phyloP scores from a whole-genome alignment of 305 asterid species.

The Fraxinus floribunda region DNA sequence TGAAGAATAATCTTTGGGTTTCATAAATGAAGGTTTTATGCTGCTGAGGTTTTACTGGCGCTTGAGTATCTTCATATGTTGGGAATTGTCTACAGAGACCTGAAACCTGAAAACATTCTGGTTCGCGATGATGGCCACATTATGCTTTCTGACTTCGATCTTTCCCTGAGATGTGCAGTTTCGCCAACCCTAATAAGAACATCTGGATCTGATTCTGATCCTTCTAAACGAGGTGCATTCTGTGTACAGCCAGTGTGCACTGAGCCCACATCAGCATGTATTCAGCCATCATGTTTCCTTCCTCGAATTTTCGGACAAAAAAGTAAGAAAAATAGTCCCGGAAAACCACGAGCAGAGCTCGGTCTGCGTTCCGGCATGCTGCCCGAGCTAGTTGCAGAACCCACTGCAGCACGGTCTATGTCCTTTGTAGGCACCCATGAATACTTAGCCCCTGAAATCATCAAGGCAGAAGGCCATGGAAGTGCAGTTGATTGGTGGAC shows the following conservation, averaged over 20 bases:
- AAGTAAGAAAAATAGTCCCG: constrained; percentile 46
- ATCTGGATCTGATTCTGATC: constrained; percentile 51
- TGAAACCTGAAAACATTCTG: constrained; percentile 91
- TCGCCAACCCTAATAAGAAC: constrained; percentile 82
- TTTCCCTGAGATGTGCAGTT: constrained; percentile 85
- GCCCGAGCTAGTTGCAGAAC: constrained; percentile 92
- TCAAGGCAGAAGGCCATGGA: constrained; percentile 99
- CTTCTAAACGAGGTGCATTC: constrained; percentile 61
- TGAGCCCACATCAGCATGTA: constrained; percentile 78
- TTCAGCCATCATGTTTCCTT: constrained; percentile 87
- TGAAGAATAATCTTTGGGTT: not conserved
- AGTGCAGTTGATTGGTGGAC: constrained; percentile 99
- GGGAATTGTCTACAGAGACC: constrained; percentile 92
- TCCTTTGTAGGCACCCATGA: constrained; percentile 97
- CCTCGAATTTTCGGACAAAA: constrained; percentile 75
- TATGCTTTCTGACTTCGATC: constrained; percentile 95
- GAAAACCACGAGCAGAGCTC: constrained; percentile 50
- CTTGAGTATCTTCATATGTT: constrained; percentile 98
- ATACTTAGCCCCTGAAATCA: constrained; percentile 86
- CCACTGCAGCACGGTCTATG: constrained; percentile 91
- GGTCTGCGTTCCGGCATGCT: constrained; percentile 41
- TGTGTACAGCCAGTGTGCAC: constrained; percentile 83
- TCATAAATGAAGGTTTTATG: constrained; percentile 65
- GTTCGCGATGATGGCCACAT: constrained; percentile 99
- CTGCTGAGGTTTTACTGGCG: constrained; percentile 92